Evolutionary conservation across 2,329 filamentous ascomycete genomes (phyloP), one percentile per base, ranked within the genome.

Genomic region (Chrysoporthe cubensis): DNA sequence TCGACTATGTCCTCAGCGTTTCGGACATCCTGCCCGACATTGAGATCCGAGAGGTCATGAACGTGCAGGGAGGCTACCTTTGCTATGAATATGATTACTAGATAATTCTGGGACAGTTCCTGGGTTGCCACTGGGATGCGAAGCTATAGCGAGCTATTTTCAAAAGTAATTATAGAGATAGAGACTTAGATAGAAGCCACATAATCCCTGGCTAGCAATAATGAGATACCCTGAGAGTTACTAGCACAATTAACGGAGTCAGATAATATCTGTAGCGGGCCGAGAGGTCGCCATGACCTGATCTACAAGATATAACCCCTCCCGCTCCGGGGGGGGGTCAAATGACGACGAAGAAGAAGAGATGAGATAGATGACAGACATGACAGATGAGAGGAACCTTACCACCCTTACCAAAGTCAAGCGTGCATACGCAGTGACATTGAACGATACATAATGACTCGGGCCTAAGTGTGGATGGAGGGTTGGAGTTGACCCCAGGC

Each of bases 1-100:
- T 66, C 9, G 32, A 66, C 16, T 63, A 61, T 18, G 7, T 52
- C 6, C 54, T 66, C n/a, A 46, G 37, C 42, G 32, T 46, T n/a
- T 14, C 37, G 8, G 46, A 58, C 16, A 58, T 66, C 37, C 21
- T 66, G 3, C 65, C 65, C 1, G 65, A 66, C 13, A 16, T 66
- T 21, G 40, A 26, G 18, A 18, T 63, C 21, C 42, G 34, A n/a
- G 50, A 63, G 34, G 59, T 66, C 50, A 66, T 66, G 59, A 66
- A 66, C 32, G 21, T 34, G 4, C 59, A 66, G 52, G 65, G 65
- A 9, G 65, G 65, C 2, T 52, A 63, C 21, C 66, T 61, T 13
- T 60, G 57, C 57, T 60, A 60, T 8, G 37, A 60, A 14, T 60
- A 60, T 43, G 57, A 60, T 7, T 44, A 60, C n/a, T 60, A 26